Conservation (phyloP, 352 stramenopile species). For the Pythium sukuiense region DNA sequence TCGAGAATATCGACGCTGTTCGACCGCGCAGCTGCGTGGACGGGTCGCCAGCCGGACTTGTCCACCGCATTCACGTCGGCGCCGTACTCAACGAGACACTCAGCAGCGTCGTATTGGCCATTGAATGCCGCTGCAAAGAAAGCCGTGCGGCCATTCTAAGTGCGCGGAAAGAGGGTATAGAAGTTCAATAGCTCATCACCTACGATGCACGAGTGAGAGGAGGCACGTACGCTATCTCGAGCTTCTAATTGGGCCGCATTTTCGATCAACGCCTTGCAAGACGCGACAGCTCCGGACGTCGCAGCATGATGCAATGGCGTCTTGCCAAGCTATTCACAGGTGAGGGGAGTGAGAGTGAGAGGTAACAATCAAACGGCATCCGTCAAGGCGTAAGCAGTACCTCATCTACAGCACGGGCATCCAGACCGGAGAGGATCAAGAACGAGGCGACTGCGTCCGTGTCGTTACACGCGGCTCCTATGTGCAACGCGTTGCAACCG, state of each 20-base stretch:
- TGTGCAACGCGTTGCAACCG: background rate
- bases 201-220: background rate
- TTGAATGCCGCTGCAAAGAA: background rate
- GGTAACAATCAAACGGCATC: no score
- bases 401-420: background rate
- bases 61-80: background rate
- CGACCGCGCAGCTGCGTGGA: background rate
- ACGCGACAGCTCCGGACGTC: background rate
- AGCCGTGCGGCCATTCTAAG: background rate
- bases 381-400: background rate
- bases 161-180: no score
- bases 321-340: background rate
- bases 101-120: background rate
- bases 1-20: background rate
- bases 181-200: no score
- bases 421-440: background rate
- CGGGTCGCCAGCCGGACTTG: no score
- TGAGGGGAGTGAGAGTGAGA: no score
- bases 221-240: background rate
- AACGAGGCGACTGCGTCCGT: background rate
- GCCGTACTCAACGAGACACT: background rate
- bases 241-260: background rate
- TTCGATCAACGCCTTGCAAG: background rate
- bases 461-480: background rate
- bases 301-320: background rate